A percentile compares a stretch with the other conserved stretches of the same genome.
Evolutionary conservation across 2,329 filamentous ascomycete genomes (phyloP).

Genomic region (Xylariaceae sp.): DNA sequence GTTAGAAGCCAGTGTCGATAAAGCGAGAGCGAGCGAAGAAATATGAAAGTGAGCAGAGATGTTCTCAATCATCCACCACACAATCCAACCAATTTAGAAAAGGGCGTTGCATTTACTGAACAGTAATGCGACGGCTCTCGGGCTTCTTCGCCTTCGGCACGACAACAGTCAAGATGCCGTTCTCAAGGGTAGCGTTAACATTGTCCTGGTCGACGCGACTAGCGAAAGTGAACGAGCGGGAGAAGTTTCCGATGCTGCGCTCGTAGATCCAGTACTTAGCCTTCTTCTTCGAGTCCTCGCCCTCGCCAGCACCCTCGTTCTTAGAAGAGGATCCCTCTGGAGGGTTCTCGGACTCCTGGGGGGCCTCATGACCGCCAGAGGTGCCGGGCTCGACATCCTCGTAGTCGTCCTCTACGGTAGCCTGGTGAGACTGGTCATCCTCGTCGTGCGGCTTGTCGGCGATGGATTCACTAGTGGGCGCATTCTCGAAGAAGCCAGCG

Average conservation of each 20-base stretch:
- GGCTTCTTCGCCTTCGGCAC: conserved; percentile 60
- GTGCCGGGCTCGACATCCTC: conserved; percentile 25
- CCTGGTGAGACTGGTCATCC: conserved; percentile 43
- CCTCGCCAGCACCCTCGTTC: conserved; percentile 14
- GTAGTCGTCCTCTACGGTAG: conserved; percentile 61
- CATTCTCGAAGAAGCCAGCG: conserved; percentile 43
- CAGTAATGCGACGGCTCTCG: conserved; percentile 49
- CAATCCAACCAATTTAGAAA: background rate
- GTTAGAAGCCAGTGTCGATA: too few relatives aligned
- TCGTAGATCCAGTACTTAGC: conserved; percentile 67
- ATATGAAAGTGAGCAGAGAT: too few relatives aligned
- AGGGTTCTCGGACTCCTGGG: conserved; percentile 4
- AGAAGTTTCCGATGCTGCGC: conserved; percentile 62
- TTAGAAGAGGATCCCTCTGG: conserved; percentile 5
- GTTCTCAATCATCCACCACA: too few relatives aligned
- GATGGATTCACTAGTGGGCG: conserved; percentile 35
- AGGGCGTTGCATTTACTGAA: conserved; percentile 38
- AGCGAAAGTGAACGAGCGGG: conserved; percentile 64
- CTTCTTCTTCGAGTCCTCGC: conserved; percentile 32
- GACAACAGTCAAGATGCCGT: conserved; percentile 58
- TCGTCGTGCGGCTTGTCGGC: conserved; percentile 33
- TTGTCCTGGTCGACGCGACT: conserved; percentile 55
- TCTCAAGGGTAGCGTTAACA: conserved; percentile 58
- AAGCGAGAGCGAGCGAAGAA: too few relatives aligned
- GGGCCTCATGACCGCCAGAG: background rate